Base-by-base conservation (phyloP, 352 stramenopile genomes). In the Thalassiosira exigua region DNA sequence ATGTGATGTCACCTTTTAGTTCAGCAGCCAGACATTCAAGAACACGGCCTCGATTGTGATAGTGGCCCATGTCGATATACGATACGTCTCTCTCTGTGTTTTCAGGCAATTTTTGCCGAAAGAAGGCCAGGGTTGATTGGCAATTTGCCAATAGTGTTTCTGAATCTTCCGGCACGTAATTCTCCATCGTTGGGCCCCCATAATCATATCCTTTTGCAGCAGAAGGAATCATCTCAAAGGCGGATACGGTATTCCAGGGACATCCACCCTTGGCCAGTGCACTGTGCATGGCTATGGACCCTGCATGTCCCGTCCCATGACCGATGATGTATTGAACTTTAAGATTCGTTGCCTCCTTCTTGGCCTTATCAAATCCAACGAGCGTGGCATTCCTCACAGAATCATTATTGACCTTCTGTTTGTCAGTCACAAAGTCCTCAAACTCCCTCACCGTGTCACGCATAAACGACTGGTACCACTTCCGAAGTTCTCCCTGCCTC, bases 381-480 rank as follows among this genome's bases (percentile, higher is more conserved):
- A n/a, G n/a, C n/a, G n/a, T n/a, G n/a, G n/a, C n/a, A n/a, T n/a
- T n/a, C n/a, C n/a, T n/a, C n/a, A n/a, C n/a, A n/a, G n/a, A n/a
- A n/a, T n/a, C n/a, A n/a, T n/a, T n/a, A n/a, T n/a, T n/a, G n/a
- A n/a, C n/a, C n/a, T n/a, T n/a, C n/a, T n/a, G n/a, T n/a, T n/a
- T n/a, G n/a, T n/a, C n/a, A n/a, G n/a, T n/a, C n/a, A n/a, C n/a
- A n/a, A n/a, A n/a, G n/a, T 56, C 46, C 22, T 89, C 82, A 32
- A 89, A 84, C 11, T 75, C 51, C 2, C 19, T 57, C 17, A 84
- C 67, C 26, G 39, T 30, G 19, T 46, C 46, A 1, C 21, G 17
- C 79, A 85, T 84, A 30, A 74, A 86, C 0, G 65, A 19, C 3
- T 65, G 2, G 54, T 87, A 87, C 82, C 82, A 89, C 14, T 44